Percentiles rank a stretch among this genome's conserved stretches.
Conservation (phyloP, 257 asterid species). For the Datura wrightii region DNA sequence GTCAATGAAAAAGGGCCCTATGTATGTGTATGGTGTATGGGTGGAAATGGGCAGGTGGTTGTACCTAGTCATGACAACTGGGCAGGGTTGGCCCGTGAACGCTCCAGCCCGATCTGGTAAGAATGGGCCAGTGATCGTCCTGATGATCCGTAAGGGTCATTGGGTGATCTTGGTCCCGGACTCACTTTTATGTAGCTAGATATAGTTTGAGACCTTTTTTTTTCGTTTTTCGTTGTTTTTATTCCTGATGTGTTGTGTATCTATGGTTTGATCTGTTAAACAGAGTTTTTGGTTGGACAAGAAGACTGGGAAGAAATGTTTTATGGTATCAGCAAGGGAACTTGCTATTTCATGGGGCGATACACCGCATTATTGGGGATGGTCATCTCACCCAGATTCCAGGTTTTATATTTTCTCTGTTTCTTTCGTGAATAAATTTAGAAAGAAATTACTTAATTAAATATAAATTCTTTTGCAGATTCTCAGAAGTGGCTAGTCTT, state of each 20-base stretch:
- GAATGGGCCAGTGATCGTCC: not conserved
- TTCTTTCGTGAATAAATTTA: not conserved
- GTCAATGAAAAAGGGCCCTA: not conserved
- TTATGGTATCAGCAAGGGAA: slow-evolving; percentile 48
- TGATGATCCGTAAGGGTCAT: not conserved
- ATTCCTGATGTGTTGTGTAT: not conserved
- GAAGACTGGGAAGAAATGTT: slow-evolving; percentile 49
- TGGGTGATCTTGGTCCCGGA: not conserved
- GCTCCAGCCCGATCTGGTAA: not conserved
- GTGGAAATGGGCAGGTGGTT: not conserved
- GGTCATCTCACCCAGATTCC: slow-evolving; percentile 46
- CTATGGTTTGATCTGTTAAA: not conserved
- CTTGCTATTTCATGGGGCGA: slow-evolving; percentile 45
- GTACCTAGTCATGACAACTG: not conserved
- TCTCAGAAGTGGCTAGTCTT: slow-evolving; percentile 70
- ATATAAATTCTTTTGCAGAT: slow-evolving; percentile 45
- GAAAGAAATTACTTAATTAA: not conserved
- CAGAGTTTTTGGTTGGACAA: slow-evolving; percentile 46
- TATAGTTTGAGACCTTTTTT: not conserved
- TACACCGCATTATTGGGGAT: slow-evolving; percentile 42
- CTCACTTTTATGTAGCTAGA: slow-evolving; percentile 9
- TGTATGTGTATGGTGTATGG: not conserved
- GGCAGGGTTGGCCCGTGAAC: not conserved
- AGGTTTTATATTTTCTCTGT: slow-evolving; percentile 39
- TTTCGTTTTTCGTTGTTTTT: not conserved